These are phyloP conservation scores for Euphorbia schlechtendalii DNA, from an alignment of 441 rosid species.

Conservation along the genomic window DNA sequence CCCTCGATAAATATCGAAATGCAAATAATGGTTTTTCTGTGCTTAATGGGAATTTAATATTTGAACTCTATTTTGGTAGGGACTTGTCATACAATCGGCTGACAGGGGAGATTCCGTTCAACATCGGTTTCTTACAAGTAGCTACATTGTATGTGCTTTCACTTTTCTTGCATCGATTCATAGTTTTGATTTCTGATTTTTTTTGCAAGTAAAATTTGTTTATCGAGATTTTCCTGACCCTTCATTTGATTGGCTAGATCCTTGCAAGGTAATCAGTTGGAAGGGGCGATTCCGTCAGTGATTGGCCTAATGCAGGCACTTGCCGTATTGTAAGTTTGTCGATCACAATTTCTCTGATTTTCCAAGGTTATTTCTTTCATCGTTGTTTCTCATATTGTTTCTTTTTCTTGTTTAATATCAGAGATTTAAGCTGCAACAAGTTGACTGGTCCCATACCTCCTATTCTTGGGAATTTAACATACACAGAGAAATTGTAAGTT, in stretches of 20 bases:
- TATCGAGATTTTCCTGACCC: slow-evolving; percentile 4
- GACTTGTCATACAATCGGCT: slow-evolving; percentile 91
- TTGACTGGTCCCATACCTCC: slow-evolving; percentile 82
- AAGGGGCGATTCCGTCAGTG: slow-evolving; percentile 79
- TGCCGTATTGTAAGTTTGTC: slow-evolving; percentile 77
- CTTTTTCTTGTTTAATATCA: slow-evolving; percentile 22
- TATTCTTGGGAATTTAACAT: slow-evolving; percentile 75
- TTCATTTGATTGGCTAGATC: slow-evolving; percentile 41
- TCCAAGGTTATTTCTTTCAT: neutral
- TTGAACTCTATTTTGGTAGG: slow-evolving; percentile 32
- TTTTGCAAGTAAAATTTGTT: neutral
- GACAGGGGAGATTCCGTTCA: slow-evolving; percentile 85
- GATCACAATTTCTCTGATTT: neutral
- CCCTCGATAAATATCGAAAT: slow-evolving; percentile 7
- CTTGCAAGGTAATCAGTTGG: slow-evolving; percentile 80
- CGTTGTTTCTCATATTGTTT: neutral
- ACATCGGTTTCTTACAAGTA: slow-evolving; percentile 93
- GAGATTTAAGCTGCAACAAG: slow-evolving; percentile 84
- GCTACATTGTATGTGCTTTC: slow-evolving; percentile 71
- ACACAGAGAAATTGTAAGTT: slow-evolving; percentile 80
- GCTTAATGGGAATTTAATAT: neutral
- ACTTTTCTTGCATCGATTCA: neutral
- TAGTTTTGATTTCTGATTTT: neutral
- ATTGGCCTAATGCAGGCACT: slow-evolving; percentile 98
- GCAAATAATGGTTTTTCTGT: slow-evolving; percentile 1